Evolutionary conservation across 139 green algal genomes (phyloP).

Genomic region (Coelastrella sp.): DNA sequence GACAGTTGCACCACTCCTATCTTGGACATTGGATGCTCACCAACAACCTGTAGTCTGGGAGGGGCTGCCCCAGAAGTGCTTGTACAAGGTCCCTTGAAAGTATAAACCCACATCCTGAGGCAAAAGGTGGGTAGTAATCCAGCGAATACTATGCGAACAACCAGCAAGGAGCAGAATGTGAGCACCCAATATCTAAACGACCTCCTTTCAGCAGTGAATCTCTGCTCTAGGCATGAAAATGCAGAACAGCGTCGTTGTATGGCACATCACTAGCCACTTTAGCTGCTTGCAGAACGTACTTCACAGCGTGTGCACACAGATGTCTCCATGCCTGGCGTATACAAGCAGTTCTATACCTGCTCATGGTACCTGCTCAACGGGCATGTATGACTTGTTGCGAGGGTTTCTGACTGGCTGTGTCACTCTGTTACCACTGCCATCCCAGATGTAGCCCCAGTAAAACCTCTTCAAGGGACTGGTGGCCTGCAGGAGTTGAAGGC

Average conservation of each 20-base stretch:
- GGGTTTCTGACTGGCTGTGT: conserved; percentile 71
- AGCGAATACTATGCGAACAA: conserved; percentile 62
- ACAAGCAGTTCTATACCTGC: neutral
- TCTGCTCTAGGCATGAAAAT: too few species aligned
- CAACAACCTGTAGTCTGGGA: conserved; percentile 75
- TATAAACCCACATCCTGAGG: conserved; percentile 73
- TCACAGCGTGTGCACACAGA: neutral
- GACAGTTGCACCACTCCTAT: too few species aligned
- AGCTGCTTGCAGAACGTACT: neutral
- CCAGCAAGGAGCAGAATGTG: neutral
- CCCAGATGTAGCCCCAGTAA: conserved; percentile 81
- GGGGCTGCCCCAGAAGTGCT: conserved; percentile 56
- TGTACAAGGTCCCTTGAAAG: conserved; percentile 69
- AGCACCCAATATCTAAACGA: too few species aligned
- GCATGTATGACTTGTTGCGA: conserved; percentile 77
- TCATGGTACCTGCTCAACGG: conserved; percentile 57
- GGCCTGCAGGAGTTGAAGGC: conserved; percentile 4
- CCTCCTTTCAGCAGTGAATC: too few species aligned
- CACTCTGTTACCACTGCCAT: conserved; percentile 55
- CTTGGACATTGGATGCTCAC: conserved; percentile 37
- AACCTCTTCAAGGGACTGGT: conserved; percentile 52
- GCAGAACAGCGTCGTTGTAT: too few species aligned
- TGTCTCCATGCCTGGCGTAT: neutral
- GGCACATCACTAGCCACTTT: too few species aligned
- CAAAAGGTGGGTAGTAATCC: conserved; percentile 76